Percentiles rank a stretch among this genome's conserved stretches.
Evolutionary conservation across 495 filamentous ascomycete genomes (phyloP).

Genomic region (Evansstolkia leycettana): DNA sequence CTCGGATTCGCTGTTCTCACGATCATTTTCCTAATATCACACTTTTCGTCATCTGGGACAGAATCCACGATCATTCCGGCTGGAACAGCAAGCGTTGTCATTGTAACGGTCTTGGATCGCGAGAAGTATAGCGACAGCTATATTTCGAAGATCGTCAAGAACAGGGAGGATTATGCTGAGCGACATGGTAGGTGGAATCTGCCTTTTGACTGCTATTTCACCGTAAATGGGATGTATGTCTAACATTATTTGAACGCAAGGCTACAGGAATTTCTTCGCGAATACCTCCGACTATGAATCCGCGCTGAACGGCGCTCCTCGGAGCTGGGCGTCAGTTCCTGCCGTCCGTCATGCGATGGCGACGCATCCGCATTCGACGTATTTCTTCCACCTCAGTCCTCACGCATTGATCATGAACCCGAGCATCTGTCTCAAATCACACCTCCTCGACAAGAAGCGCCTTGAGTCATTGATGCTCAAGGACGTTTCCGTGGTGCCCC

Average conservation of each 20-base stretch:
- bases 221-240: neutral
- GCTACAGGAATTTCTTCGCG: conserved; percentile 78
- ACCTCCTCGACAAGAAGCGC: conserved; percentile 51
- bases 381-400: conserved; percentile 75
- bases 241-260: conserved; percentile 27
- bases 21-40: conserved; percentile 51
- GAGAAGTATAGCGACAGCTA: conserved; percentile 47
- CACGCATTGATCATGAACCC: conserved; percentile 89
- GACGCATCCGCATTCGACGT: conserved; percentile 55
- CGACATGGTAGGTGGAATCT: conserved; percentile 61
- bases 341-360: conserved; percentile 87
- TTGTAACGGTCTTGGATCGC: conserved; percentile 75
- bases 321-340: conserved; percentile 67
- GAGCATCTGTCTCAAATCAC: conserved; percentile 48
- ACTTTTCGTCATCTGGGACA: conserved; percentile 29
- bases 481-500: conserved; percentile 79
- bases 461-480: conserved; percentile 75
- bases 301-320: conserved; percentile 47
- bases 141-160: conserved; percentile 59
- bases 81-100: conserved; percentile 69
- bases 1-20: conserved; percentile 41
- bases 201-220: no score
- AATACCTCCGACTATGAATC: conserved; percentile 57
- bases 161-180: conserved; percentile 74
- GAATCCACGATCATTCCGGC: conserved; percentile 31